Percentiles rank a stretch among this genome's conserved stretches.
These are phyloP conservation scores for Sporothrix variecibatus DNA, from an alignment of 2,329 filamentous ascomycete genomes.

Conservation along the genomic window DNA sequence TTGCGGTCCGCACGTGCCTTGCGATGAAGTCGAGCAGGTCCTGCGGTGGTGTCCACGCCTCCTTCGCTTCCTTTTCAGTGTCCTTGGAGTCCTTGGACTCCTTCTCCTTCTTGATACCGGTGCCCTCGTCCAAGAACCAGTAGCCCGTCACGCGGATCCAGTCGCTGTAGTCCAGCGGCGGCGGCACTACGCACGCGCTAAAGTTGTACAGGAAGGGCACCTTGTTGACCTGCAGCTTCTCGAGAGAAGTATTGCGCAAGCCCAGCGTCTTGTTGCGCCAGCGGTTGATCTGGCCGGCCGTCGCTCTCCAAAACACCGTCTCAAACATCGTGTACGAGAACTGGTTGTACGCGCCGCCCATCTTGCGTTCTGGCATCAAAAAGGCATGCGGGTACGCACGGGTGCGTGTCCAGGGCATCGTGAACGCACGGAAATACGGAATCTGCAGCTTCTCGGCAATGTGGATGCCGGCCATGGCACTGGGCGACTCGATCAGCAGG, in stretches of 20 bases:
- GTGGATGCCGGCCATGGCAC: conserved; percentile 96
- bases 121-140: conserved; percentile 86
- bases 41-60: conserved; percentile 68
- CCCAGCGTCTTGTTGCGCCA: conserved; percentile 84
- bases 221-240: conserved; percentile 93
- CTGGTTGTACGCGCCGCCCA: conserved; percentile 94
- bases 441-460: conserved; percentile 91
- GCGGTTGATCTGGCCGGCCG: conserved; percentile 84
- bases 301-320: conserved; percentile 94
- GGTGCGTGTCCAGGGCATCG: conserved; percentile 98
- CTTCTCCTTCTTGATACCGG: not conserved
- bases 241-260: conserved; percentile 76
- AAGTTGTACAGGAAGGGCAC: conserved; percentile 99
- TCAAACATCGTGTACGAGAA: conserved; percentile 96
- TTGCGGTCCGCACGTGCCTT: conserved; percentile 78
- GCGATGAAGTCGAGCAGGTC: conserved; percentile 80
- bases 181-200: conserved; percentile 88
- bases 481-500: conserved; percentile 90
- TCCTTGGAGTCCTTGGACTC: not conserved
- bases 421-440: conserved; percentile 95
- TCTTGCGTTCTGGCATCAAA: conserved; percentile 86
- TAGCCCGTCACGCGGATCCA: conserved; percentile 98
- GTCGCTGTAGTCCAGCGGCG: conserved; percentile 91
- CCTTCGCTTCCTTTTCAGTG: not conserved
- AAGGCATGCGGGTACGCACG: conserved; percentile 96